These are phyloP conservation scores for Seiridium unicorne DNA, from an alignment of 2,329 filamentous ascomycete genomes.

Conservation along the genomic window DNA sequence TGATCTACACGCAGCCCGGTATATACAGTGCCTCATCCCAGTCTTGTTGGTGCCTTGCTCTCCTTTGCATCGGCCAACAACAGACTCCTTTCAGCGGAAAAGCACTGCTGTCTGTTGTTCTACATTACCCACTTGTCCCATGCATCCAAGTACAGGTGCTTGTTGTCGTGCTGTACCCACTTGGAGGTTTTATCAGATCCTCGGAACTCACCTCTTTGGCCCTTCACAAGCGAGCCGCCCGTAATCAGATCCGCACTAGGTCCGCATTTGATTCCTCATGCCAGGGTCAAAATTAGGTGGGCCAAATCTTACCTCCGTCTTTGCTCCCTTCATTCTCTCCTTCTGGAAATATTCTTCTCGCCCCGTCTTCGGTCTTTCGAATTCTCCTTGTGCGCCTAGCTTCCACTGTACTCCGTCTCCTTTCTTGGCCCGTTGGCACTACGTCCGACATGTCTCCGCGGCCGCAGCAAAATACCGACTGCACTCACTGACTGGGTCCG, in stretches of 20 bases:
- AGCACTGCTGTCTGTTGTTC: background rate
- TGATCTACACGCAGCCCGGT: too few relatives aligned
- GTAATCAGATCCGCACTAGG: slow-evolving; percentile 3
- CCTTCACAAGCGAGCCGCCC: background rate
- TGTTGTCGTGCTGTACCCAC: background rate
- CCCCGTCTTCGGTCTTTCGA: background rate
- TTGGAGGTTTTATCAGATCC: slow-evolving; percentile 1
- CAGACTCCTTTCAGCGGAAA: background rate
- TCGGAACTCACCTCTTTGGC: background rate
- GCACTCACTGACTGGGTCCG: too few relatives aligned
- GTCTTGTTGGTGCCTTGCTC: background rate
- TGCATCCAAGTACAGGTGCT: background rate
- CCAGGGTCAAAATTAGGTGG: background rate
- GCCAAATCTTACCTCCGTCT: background rate
- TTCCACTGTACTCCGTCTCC: too few relatives aligned
- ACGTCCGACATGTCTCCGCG: too few relatives aligned
- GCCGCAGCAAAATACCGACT: too few relatives aligned
- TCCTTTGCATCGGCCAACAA: background rate
- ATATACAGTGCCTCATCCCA: background rate
- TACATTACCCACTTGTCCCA: background rate
- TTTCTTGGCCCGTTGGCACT: too few relatives aligned
- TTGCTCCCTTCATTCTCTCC: background rate
- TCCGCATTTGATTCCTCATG: slow-evolving; percentile 2
- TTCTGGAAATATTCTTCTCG: background rate
- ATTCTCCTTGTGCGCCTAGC: background rate